Base-by-base conservation (phyloP, 2,329 filamentous ascomycete species). In the Aspergillus pseudoterreus region DNA sequence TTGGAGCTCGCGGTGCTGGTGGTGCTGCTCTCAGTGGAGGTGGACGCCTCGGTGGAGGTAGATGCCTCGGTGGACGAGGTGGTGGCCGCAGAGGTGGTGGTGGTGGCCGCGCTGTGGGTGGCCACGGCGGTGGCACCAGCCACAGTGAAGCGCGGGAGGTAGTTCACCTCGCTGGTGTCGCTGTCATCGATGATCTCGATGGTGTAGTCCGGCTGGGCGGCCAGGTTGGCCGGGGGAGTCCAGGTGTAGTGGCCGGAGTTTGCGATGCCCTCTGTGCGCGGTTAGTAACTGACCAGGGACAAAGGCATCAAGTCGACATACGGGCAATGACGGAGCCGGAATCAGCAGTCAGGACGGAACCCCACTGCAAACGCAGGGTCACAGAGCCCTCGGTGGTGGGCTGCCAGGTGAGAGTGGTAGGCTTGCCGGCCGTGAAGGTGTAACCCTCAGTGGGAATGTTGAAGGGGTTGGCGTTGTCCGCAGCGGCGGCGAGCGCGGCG, bases 241-340 rank as follows among this genome's bases (percentile, higher is more conserved):
- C 79, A 81, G 51, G 72, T 75, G 69, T 71, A 81, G 54, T 64
- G 71, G 51, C 78, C 78, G 43, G 64, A 68, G 68, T 82, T 82
- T 54, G 64, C 55, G 56, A 82, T 73, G 57, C 58, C 63, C 45
- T 69, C 78, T 82, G 59, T 9, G 15, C 14, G 38, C 10, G 41
- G 43, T 60, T 35, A 57, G 55, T 24, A 41, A 6, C 33, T 21
- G 17, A 33, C 27, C 14, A 12, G 14, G 46, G 9, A 22, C 14
- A 39, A 17, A 12, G 2, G 14, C 15, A 27, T 38, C 32, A 32
- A 32, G 10, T 12, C 32, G 6, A 71, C 75, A 64, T 65, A 79
- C 77, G 58, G 41, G 68, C 75, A 62, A 80, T 69, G 41, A 63
- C 52, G 30, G 63, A 65, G 19, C 77, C 78, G 6, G 63, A 55